phyloP scores from a whole-genome alignment of 768 basidiomycete genomes.

The Tricholomella constricta region DNA sequence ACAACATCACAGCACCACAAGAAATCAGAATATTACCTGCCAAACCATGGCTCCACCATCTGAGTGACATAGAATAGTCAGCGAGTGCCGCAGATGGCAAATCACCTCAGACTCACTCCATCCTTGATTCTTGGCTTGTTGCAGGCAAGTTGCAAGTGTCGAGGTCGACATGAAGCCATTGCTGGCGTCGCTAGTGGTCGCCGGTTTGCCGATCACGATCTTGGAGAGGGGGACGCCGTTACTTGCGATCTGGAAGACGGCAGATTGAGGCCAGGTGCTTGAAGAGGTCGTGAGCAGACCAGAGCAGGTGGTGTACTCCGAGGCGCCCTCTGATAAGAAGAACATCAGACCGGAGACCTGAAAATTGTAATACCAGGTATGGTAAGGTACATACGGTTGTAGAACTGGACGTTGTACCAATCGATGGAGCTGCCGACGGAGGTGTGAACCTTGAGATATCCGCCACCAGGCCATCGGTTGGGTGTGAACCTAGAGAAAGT shows the following conservation, averaged over 20 bases:
- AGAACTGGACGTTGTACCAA: constrained; percentile 61
- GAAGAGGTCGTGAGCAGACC: constrained; percentile 62
- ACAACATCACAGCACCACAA: not conserved
- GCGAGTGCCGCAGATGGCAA: not conserved
- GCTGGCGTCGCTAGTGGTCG: constrained; percentile 47
- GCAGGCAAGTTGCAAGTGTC: constrained; percentile 59
- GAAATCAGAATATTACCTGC: constrained; percentile 28
- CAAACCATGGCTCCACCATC: constrained; percentile 42
- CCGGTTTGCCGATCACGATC: constrained; percentile 78
- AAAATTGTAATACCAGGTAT: not conserved
- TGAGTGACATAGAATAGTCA: constrained; percentile 12
- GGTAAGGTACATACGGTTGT: constrained; percentile 39
- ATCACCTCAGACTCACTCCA: constrained; percentile 56
- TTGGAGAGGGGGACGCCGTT: constrained; percentile 62
- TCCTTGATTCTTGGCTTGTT: constrained; percentile 58
- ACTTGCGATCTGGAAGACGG: constrained; percentile 59
- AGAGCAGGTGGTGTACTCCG: constrained; percentile 65
- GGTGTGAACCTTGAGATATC: constrained; percentile 55
- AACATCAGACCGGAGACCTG: not conserved
- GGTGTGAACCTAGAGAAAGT: constrained; percentile 41
- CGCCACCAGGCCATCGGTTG: constrained; percentile 46
- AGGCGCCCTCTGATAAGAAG: constrained; percentile 49
- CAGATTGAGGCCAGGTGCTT: constrained; percentile 59
- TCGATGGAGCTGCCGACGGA: constrained; percentile 61
- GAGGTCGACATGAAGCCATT: constrained; percentile 64